phyloP scores from a whole-genome alignment of 2,329 filamentous ascomycete genomes.

The Cyphellophora attinorum region DNA sequence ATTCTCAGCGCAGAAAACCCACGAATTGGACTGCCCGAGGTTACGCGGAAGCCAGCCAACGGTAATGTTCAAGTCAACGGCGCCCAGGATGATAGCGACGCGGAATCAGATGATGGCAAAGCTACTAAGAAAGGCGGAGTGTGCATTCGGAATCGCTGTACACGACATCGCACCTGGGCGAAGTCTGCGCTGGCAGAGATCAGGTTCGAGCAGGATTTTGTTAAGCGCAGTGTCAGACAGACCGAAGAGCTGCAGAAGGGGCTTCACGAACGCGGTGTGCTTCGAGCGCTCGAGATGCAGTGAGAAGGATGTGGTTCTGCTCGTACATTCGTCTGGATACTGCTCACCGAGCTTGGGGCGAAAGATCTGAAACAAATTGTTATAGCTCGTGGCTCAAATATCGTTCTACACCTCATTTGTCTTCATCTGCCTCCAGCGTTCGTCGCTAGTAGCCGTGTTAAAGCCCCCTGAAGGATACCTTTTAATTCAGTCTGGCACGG shows the following conservation, averaged over 20 bases:
- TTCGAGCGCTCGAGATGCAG: slow-evolving; percentile 17
- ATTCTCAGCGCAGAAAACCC: slow-evolving; percentile 9
- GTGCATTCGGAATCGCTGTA: slow-evolving; percentile 38
- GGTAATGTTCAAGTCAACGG: slow-evolving; percentile 12
- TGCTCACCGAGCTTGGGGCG: too few relatives aligned
- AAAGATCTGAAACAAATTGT: too few relatives aligned
- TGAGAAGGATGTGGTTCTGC: too few relatives aligned
- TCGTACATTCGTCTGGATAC: too few relatives aligned
- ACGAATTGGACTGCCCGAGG: slow-evolving; percentile 26
- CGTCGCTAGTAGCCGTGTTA: too few relatives aligned
- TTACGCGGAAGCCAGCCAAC: slow-evolving; percentile 19
- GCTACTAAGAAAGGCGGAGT: slow-evolving; percentile 27
- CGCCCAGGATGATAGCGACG: slow-evolving; percentile 22
- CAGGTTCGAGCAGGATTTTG: slow-evolving; percentile 17
- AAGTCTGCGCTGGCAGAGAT: slow-evolving; percentile 29
- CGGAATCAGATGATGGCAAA: slow-evolving; percentile 21
- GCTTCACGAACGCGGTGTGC: slow-evolving; percentile 12
- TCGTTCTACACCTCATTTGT: too few relatives aligned
- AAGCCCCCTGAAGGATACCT: too few relatives aligned
- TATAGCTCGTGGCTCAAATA: too few relatives aligned
- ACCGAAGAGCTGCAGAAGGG: slow-evolving; percentile 11
- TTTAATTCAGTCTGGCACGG: too few relatives aligned
- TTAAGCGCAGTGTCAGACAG: slow-evolving; percentile 9
- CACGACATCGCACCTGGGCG: slow-evolving; percentile 38
- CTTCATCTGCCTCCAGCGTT: too few relatives aligned